Evolutionary conservation across 371 early-diverging fungal genomes (phyloP), one percentile per base, ranked within the genome.

Genomic region (Rhizopus arrhizus): DNA sequence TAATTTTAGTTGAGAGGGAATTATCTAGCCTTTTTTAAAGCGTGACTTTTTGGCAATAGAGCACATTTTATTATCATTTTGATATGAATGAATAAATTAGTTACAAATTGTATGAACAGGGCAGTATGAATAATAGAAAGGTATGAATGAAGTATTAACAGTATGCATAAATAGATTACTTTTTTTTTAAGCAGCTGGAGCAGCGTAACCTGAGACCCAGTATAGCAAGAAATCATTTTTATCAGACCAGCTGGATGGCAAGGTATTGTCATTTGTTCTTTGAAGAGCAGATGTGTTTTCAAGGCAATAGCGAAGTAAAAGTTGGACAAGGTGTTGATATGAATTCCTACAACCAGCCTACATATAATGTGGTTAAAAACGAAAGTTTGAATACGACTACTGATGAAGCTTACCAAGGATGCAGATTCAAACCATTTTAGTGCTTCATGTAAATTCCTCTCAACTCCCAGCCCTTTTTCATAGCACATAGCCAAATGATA

Each of bases 401-500:
- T n/a, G 10, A 13, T 15, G 31, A 29, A 10, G 36, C 46, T 62
- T 50, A 58, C 61, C 10, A 53, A 53, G 38, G 85, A 85, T 12
- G 87, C 87, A 34, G 74, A 75, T 57, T 78, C 76, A 53, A 83
- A 86, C 87, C 88, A 88, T 15, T 60, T 43, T 6, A 83, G 64
- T 2, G 89, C 86, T 54, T 77, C 75, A 42, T 70, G 68, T 15
- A 80, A 47, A 55, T 88, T 69, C 43, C 65, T 68, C 13, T 77
- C 73, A 41, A 77, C 75, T 8, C 88, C 87, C 45, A 79, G 59
- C 16, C 89, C 90, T 61, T 85, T 81, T 56, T 84, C 85, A 56
- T 77, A 72, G 36, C 75, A 72, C 66, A 73, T 69, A 65, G 86
- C 84, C 28, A 87, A 67, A 60, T 83, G 77, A 53, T 77, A 75